Evolutionary conservation across 768 basidiomycete species (phyloP), one percentile per base, ranked within the genome.

Genomic region (Kwoniella sp.): DNA sequence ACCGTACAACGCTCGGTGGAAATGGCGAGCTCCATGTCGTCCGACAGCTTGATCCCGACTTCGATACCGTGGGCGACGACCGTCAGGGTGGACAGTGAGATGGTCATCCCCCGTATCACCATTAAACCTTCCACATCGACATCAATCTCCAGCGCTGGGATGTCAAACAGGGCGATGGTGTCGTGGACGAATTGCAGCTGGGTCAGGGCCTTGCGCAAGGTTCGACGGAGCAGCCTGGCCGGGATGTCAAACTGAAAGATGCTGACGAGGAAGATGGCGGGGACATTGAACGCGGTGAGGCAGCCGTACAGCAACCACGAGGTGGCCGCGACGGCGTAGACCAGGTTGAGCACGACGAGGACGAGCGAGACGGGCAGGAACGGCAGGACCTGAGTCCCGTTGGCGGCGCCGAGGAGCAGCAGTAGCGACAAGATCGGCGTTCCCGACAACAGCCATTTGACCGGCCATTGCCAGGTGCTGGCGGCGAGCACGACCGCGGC

Each of bases 71-170:
- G 57, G 7, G 52, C 57, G 3, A 54, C 34, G 27, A 54, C 51
- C 3, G 57, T 59, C 25, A 59, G 33, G 14, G 23, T 59, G 17
- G 57, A 59, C 38, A 53, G 20, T 7, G 45, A 50, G 17, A 59
- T 43, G 6, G 51, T 54, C 40, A 59, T 14, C 1, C 57, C 57
- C 9, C 57, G 51, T 12, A 59, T 38, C 17, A 54, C 52, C 57
- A 59, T 59, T 5, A 59, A 33, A 5, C 57, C 57, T n/a, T 53
- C 57, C n/a, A 59, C 57, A 37, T 59, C 57, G 10, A 59, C 57
- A 33, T 59, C 52, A 23, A 59, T 59, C 52, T 53, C 57, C 15
- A 59, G 36, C 15, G 51, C 57, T 25, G 57, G 57, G 15, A 59
- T 54, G 31, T 59, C 52, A 46, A 59, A 59, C 5, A 59, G 39